Base-by-base conservation (phyloP, 2,329 filamentous ascomycete genomes). In the Calonectria pseudoturangicola region DNA sequence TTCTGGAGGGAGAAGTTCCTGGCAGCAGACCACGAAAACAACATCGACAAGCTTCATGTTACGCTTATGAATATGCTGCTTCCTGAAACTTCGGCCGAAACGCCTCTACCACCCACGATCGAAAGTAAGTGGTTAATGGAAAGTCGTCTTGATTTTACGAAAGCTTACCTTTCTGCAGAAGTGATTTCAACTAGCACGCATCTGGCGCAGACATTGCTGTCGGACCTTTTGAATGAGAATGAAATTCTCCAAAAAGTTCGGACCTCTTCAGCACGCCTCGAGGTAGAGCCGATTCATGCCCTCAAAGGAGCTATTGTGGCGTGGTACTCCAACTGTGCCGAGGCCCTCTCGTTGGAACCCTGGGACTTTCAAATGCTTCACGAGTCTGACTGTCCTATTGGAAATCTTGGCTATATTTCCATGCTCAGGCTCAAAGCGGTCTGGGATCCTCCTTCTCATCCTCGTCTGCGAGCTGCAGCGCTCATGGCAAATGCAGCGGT, bases 351-450 rank as follows among this genome's bases (percentile, higher is more conserved):
- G 6, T 69, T 75, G 8, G 74, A 77, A 60, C 60, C 75, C 36
- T 48, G 71, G 15, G 74, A 39, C 13, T 73, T 45, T 30, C 39
- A 21, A 33, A 13, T 33, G 15, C 5, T 27, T n/a, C 47, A 27
- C 13, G 21, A 30, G 12, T 15, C 45, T 4, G 18, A 54, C 2
- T 66, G 63, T 27, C 74, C 64, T 12, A 36, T 77, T 15, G 76
- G 73, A 28, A 81, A 78, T 39, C 43, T 80, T 27, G 80, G 79
- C 8, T 73, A 81, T 18, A 69, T 81, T 51, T 72, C 77, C n/a
- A 80, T 81, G 69, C 70, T 82, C 15, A 67, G 27, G 41, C 73
- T 7, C 74, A 76, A 15, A 18, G 27, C 21, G 3, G 30, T 50
- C 12, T 77, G 77, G 75, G 16, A 63, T 9, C 15, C 71, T 5